Base-by-base conservation (phyloP, 2,329 filamentous ascomycete genomes). In the Aspergillus fijiensis region DNA sequence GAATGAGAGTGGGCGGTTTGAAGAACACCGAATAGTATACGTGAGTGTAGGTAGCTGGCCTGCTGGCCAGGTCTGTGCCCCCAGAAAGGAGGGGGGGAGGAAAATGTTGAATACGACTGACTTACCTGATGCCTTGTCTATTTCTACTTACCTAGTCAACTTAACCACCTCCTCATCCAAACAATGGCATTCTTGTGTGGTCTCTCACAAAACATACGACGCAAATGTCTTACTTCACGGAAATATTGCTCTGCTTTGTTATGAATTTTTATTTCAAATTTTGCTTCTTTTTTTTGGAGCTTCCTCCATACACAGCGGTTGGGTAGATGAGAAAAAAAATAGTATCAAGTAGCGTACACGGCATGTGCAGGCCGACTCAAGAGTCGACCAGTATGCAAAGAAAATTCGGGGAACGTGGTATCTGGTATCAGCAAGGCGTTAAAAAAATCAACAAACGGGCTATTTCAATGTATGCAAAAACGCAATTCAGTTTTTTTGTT, bases 1-100 rank as follows among this genome's bases (percentile, higher is more conserved):
- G 65, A 64, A 63, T 56, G 60, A 62, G 50, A 55, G 58, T 58
- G 49, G 48, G 21, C 59, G 27, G 27, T 10, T 29, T 29, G 27
- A 29, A 6, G 7, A 29, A 29, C 7, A 2, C 27, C 27, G 3
- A 2, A 29, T 29, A 29, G 27, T 7, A 29, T 29, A 29, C 7
- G 7, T 29, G 9, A 29, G 27, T 7, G 9, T 29, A 29, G 27
- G 2, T 29, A 29, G 27, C 27, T 29, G 27, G 27, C 7, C 27
- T 29, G 27, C 7, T 29, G 27, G 7, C 7, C 27, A 29, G 27
- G 27, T 29, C 27, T 29, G 27, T 29, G 27, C 27, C 27, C 27
- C 27, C 2, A 27, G 11, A 12, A 35, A 16, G 33, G 33, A 35
- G 33, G 33, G 33, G 27, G 27, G 27, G 3, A 10, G 7, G 3